phyloP scores from a whole-genome alignment of 1,284 basidiomycete species.

The Apiotrichum mycotoxinovorans region DNA sequence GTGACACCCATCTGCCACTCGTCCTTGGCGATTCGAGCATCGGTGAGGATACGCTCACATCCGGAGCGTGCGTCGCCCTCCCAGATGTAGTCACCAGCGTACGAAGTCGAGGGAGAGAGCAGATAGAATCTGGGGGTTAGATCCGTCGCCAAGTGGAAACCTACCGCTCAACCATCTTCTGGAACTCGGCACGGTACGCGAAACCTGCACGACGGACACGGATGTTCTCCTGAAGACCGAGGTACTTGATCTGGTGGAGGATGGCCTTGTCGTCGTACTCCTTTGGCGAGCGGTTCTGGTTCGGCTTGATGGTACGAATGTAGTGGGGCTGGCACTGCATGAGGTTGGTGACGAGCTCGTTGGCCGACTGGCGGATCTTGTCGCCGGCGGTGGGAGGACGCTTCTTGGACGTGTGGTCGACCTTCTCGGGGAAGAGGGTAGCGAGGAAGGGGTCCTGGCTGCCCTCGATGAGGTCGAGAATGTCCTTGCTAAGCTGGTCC shows the following conservation, averaged over 20 bases:
- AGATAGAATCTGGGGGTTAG: slow-evolving; percentile 69
- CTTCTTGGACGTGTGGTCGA: slow-evolving; percentile 96
- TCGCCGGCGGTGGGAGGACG: slow-evolving; percentile 96
- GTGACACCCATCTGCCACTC: slow-evolving; percentile 99
- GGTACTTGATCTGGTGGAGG: slow-evolving; percentile 98
- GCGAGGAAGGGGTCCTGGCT: slow-evolving; percentile 83
- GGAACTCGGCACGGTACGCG: slow-evolving; percentile 81
- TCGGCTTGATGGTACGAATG: slow-evolving; percentile 99
- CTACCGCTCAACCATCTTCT: slow-evolving; percentile 91
- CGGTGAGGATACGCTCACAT: slow-evolving; percentile 87
- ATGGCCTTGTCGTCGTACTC: slow-evolving; percentile 96
- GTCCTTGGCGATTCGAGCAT: slow-evolving; percentile 91
- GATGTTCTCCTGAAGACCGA: slow-evolving; percentile 98
- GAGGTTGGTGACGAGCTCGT: slow-evolving; percentile 90
- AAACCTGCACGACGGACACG: slow-evolving; percentile 95
- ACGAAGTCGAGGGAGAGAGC: slow-evolving; percentile 89
- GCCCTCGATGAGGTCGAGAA: slow-evolving; percentile 80
- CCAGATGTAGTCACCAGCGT: slow-evolving; percentile 99
- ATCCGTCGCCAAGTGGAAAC: slow-evolving; percentile 2
- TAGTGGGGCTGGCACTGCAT: slow-evolving; percentile 97
- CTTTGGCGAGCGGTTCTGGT: slow-evolving; percentile 86
- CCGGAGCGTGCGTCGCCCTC: slow-evolving; percentile 83
- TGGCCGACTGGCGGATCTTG: slow-evolving; percentile 92
- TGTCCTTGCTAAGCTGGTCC: slow-evolving; percentile 90
- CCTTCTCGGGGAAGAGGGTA: slow-evolving; percentile 85